These are phyloP conservation scores for Graphium sp. DNA, from an alignment of 2,329 filamentous ascomycete genomes.

Conservation along the genomic window DNA sequence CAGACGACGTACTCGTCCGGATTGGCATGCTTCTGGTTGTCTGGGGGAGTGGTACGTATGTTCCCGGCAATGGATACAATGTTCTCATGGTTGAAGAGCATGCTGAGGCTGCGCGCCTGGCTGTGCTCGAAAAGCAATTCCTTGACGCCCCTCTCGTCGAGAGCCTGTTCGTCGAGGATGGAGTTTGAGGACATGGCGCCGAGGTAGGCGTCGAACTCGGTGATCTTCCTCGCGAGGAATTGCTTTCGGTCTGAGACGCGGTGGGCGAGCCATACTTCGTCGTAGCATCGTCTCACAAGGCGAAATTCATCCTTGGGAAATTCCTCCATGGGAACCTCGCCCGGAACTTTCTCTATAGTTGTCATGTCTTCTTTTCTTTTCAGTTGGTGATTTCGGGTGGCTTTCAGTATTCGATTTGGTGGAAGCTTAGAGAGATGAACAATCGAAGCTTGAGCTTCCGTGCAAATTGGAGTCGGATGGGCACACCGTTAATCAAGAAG, in stretches of 20 bases:
- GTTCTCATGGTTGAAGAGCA: constrained; percentile 31
- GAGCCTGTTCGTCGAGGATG: constrained; percentile 8
- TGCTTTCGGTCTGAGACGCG: constrained; percentile 12
- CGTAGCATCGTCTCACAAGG: constrained; percentile 12
- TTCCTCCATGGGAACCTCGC: no score
- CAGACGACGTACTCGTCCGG: constrained; percentile 20
- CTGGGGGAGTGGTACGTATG: constrained; percentile 10
- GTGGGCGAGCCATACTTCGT: constrained; percentile 15
- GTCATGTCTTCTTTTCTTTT: no score
- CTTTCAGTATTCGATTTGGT: no score
- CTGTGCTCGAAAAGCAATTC: constrained; percentile 12
- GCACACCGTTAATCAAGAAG: no score
- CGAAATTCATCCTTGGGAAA: constrained; percentile 9
- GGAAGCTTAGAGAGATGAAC: no score
- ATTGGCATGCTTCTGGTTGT: constrained; percentile 6
- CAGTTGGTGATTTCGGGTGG: no score
- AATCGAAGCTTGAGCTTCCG: no score
- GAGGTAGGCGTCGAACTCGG: constrained; percentile 7
- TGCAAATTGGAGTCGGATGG: no score
- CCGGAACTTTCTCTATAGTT: no score
- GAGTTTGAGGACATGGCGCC: constrained; percentile 3
- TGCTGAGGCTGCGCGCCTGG: constrained; percentile 12
- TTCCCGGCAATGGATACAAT: constrained; percentile 24
- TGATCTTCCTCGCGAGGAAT: constrained; percentile 15
- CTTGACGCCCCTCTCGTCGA: constrained; percentile 10